Evolutionary conservation across 1,284 basidiomycete genomes (phyloP).

Genomic region (Malassezia pachydermatis): DNA sequence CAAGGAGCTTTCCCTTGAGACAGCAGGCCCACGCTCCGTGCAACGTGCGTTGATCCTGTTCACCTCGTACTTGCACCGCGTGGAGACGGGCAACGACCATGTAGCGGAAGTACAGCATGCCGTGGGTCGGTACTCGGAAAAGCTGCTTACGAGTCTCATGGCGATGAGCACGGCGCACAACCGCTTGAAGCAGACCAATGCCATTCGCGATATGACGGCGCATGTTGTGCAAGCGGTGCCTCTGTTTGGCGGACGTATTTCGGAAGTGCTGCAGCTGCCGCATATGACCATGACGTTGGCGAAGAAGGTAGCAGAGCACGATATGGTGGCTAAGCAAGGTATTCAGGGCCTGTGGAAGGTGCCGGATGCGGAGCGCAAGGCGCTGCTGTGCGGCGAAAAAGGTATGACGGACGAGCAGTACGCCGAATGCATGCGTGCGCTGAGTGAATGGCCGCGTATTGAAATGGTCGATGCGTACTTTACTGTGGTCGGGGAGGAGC

Average conservation of each 20-base stretch:
- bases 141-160: slow-evolving; percentile 68
- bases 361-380: slow-evolving; percentile 50
- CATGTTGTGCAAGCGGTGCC: slow-evolving; percentile 73
- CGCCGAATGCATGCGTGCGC: slow-evolving; percentile 60
- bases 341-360: slow-evolving; percentile 44
- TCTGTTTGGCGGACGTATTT: slow-evolving; percentile 20
- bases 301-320: slow-evolving; percentile 18
- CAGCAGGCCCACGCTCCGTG: slow-evolving; percentile 17
- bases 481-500: slow-evolving; percentile 72
- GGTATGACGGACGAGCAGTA: slow-evolving; percentile 46
- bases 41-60: slow-evolving; percentile 53
- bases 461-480: slow-evolving; percentile 77
- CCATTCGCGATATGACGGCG: slow-evolving; percentile 71
- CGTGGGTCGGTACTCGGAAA: slow-evolving; percentile 31
- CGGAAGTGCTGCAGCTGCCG: slow-evolving; percentile 43
- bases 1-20: background rate
- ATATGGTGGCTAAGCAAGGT: slow-evolving; percentile 27
- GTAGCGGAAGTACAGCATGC: slow-evolving; percentile 25
- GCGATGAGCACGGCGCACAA: slow-evolving; percentile 75
- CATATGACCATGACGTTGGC: slow-evolving; percentile 26
- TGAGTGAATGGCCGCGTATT: slow-evolving; percentile 65
- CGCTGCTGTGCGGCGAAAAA: slow-evolving; percentile 23
- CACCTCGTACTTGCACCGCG: slow-evolving; percentile 73
- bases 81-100: slow-evolving; percentile 24
- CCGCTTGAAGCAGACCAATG: slow-evolving; percentile 75